Percentiles rank a stretch among this genome's conserved stretches.
Evolutionary conservation across 306 rosid species (phyloP).

Genomic region (Lablab purpureus): DNA sequence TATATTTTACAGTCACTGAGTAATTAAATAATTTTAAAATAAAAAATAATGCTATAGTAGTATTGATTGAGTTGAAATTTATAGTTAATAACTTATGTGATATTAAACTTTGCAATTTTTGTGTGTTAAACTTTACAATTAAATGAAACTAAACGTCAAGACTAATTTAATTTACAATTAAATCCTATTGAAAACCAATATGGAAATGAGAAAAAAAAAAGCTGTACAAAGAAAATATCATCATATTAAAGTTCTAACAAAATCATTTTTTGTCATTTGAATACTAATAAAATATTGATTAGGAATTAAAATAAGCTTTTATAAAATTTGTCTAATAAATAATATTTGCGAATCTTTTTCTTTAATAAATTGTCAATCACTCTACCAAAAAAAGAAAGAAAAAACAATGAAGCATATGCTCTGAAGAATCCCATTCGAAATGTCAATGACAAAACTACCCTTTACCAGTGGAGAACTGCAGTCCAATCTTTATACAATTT

Average conservation of each 20-base stretch:
- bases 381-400: neutral
- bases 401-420: slow-evolving; percentile 1
- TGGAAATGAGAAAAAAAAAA: no score
- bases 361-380: neutral
- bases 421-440: neutral
- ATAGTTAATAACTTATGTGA: no score
- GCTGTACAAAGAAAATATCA: no score
- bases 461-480: neutral
- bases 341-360: neutral
- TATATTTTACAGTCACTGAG: no score
- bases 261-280: neutral
- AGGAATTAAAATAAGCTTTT: neutral
- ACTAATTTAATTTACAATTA: no score
- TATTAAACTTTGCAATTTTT: no score
- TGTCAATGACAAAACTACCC: slow-evolving; percentile 45
- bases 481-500: neutral
- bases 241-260: no score
- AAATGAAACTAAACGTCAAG: no score
- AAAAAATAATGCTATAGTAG: neutral
- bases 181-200: no score
- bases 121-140: no score
- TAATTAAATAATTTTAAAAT: no score
- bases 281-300: neutral
- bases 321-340: neutral
- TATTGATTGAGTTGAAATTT: no score